Base-by-base conservation (phyloP, 176 grass and related monocot genomes). In the Chloris gayana region DNA sequence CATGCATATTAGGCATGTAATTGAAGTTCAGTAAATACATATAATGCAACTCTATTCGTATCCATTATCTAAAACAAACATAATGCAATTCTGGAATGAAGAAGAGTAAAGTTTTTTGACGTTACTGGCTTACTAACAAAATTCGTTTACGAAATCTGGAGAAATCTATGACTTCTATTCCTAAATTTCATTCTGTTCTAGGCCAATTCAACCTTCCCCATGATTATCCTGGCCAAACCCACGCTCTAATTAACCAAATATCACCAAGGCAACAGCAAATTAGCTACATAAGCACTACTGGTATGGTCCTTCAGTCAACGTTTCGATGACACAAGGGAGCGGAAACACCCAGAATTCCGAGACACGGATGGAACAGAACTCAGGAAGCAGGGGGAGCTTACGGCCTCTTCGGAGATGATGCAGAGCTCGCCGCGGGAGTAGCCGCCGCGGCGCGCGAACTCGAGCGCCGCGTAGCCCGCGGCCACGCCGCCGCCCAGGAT, bases 401-500 rank as follows among this genome's bases (percentile, higher is more conserved):
- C 92, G 44, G 79, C 27, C 89, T 98, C 95, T 38, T 93, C 90
- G 67, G 95, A 98, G 88, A 98, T 95, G 86, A 98, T 95, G 84
- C 95, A 98, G 70, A 98, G 81, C 41, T 94, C 81, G 83, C 92
- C 90, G 9, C 80, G 38, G 81, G 74, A 62, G 30, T 79, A 60
- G 54, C 73, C 90, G 49, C 76, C 86, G 34, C 65, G 88, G 75
- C 88, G 92, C 47, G 66, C 84, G 90, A 98, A 89, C 88, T 98
- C 92, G 53, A 95, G 90, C 45, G 90, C 90, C 8, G 90, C 92
- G 69, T 95, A 98, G 39, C 95, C 95, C 14, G 95, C 95, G 49
- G 95, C 83, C 63, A 95, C 95, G 86, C 95, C 95, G 62, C 95
- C 92, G 34, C 95, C 95, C 24, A 98, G 90, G 51, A 98, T 94